Conservation (phyloP, 1,139 yeast species). For the Yueomyces sp. region DNA sequence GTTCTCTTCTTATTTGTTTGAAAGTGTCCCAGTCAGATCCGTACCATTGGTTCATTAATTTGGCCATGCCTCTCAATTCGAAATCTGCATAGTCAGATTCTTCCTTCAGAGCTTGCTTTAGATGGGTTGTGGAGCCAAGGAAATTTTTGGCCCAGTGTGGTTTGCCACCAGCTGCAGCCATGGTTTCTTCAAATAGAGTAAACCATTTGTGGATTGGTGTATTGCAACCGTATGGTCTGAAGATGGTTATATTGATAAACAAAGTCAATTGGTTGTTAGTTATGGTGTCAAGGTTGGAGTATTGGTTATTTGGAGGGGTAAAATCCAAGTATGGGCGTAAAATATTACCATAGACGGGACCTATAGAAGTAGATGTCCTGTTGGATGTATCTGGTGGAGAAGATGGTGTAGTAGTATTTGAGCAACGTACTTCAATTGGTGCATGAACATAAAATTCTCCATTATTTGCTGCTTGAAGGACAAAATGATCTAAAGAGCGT, state of each 20-base stretch:
- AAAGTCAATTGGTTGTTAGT: conserved; percentile 73
- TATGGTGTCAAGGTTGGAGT: conserved; percentile 39
- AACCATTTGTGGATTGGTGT: conserved; percentile 77
- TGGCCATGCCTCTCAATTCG: conserved; percentile 70
- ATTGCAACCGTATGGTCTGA: conserved; percentile 73
- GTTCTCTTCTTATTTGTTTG: conserved; percentile 46
- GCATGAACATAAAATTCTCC: conserved; percentile 79
- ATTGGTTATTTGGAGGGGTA: conserved; percentile 50
- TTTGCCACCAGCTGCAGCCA: conserved; percentile 72
- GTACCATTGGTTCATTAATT: conserved; percentile 64
- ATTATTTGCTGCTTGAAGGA: conserved; percentile 44
- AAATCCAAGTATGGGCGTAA: conserved; percentile 71
- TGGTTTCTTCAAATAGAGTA: conserved; percentile 63
- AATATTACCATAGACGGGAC: conserved; percentile 77
- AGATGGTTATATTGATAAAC: conserved; percentile 89
- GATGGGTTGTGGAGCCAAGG: conserved; percentile 44
- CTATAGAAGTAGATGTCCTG: conserved; percentile 39
- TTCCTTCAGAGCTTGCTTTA: conserved; percentile 21
- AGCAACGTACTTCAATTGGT: conserved; percentile 89
- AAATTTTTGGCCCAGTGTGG: conserved; percentile 99
- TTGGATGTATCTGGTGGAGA: conserved; percentile 26
- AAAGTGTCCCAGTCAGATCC: conserved; percentile 55
- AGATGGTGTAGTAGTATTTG: conserved; percentile 57
- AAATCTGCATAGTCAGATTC: conserved; percentile 38
- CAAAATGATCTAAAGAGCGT: conserved; percentile 47